Percentiles rank a stretch among this genome's conserved stretches.
phyloP scores from a whole-genome alignment of 768 basidiomycete species.

The Podaxis pistillaris region DNA sequence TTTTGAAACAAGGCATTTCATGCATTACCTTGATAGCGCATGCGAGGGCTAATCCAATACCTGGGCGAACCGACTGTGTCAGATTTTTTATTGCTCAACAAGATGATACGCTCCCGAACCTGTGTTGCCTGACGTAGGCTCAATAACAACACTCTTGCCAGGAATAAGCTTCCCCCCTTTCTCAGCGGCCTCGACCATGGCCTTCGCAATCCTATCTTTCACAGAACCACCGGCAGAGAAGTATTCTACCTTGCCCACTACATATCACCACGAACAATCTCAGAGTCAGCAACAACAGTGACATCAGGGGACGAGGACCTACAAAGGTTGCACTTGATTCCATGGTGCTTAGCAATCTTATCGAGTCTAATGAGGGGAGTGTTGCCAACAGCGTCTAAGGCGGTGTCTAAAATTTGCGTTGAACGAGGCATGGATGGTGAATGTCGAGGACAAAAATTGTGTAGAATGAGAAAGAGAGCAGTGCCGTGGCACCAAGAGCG shows the following conservation, averaged over 20 bases:
- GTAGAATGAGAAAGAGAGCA: not conserved
- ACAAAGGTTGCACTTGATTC: constrained; percentile 89
- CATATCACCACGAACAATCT: not conserved
- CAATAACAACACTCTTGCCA: constrained; percentile 89
- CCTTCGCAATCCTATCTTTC: constrained; percentile 94
- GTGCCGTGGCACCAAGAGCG: not conserved
- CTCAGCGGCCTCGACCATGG: constrained; percentile 97
- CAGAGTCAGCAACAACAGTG: constrained; percentile 3
- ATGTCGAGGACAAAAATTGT: not conserved
- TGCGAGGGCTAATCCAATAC: constrained; percentile 91
- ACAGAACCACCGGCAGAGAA: constrained; percentile 91
- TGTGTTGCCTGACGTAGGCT: constrained; percentile 96
- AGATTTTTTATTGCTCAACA: not conserved
- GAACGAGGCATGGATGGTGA: constrained; percentile 3
- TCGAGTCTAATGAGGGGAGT: constrained; percentile 90
- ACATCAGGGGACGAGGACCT: constrained; percentile 29
- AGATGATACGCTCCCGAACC: constrained; percentile 42
- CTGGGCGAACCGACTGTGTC: constrained; percentile 33
- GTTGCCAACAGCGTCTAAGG: constrained; percentile 83
- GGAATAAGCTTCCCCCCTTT: constrained; percentile 79
- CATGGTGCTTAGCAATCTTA: constrained; percentile 70
- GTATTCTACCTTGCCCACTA: constrained; percentile 90
- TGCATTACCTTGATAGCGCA: constrained; percentile 85
- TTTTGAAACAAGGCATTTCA: constrained; percentile 19
- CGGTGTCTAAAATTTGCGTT: constrained; percentile 65